Conservation (phyloP, 2,329 filamentous ascomycete genomes). For the Thielaviopsis ethacetica region DNA sequence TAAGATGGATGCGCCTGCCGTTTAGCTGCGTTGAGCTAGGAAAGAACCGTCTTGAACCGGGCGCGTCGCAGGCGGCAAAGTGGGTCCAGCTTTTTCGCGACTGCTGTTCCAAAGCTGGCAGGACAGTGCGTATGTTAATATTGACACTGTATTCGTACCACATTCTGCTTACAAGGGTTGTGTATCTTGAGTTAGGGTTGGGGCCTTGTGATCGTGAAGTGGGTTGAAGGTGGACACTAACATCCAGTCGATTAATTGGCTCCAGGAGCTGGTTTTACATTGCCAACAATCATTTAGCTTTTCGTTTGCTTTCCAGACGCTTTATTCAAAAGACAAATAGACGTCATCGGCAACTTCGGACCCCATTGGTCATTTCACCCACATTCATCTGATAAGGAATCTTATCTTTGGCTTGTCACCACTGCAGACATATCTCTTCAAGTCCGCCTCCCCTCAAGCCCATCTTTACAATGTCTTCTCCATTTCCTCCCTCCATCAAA, state of each 20-base stretch:
- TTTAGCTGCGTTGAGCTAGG: neutral
- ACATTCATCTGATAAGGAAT: neutral
- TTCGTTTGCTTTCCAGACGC: no score
- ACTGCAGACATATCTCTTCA: neutral
- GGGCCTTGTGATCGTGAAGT: neutral
- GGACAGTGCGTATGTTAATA: neutral
- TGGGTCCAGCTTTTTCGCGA: slow-evolving; percentile 11
- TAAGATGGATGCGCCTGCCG: neutral
- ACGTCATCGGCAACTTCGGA: no score
- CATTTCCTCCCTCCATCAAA: slow-evolving; percentile 60
- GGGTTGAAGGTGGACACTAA: neutral
- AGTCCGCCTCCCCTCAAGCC: slow-evolving; percentile 1
- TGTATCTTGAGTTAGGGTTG: neutral
- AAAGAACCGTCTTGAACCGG: slow-evolving; percentile 2
- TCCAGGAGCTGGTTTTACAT: no score
- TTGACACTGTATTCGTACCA: neutral
- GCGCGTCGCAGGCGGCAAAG: slow-evolving; percentile 11
- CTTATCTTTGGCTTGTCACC: neutral
- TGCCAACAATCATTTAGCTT: no score
- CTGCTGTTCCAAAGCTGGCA: neutral
- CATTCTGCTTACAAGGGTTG: neutral
- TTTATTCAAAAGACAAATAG: no score
- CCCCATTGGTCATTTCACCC: no score
- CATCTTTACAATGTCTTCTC: slow-evolving; percentile 37
- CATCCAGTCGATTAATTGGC: neutral